Percentiles rank a stretch among this genome's conserved stretches.
phyloP scores from a whole-genome alignment of 2,329 filamentous ascomycete species.

The Xenoacremonium recifei region DNA sequence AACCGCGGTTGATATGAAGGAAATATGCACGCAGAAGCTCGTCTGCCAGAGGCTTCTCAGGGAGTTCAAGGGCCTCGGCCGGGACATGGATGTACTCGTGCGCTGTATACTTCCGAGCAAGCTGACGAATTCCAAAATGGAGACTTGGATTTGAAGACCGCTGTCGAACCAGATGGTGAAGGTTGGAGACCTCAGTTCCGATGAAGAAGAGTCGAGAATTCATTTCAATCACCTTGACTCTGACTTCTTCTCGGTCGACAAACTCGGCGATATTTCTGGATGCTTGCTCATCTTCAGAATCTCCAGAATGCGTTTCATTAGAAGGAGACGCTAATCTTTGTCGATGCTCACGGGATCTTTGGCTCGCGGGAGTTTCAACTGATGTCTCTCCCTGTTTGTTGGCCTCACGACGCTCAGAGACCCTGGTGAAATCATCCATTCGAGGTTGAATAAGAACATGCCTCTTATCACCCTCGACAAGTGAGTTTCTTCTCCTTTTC shows the following conservation, averaged over 20 bases:
- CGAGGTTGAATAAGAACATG: too few relatives aligned
- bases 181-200: constrained; percentile 54
- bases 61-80: constrained; percentile 47
- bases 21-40: constrained; percentile 52
- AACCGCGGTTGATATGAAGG: constrained; percentile 47
- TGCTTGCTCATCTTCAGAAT: constrained; percentile 39
- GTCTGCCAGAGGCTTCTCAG: constrained; percentile 46
- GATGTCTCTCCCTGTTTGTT: too few relatives aligned
- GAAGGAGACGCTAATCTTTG: too few relatives aligned
- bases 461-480: too few relatives aligned
- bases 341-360: too few relatives aligned
- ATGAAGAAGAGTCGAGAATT: constrained; percentile 52
- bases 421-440: too few relatives aligned
- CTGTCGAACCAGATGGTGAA: constrained; percentile 53
- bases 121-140: constrained; percentile 34
- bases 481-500: too few relatives aligned
- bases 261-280: constrained; percentile 46
- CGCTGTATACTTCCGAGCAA: constrained; percentile 28
- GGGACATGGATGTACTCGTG: constrained; percentile 34
- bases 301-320: too few relatives aligned
- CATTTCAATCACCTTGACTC: constrained; percentile 44
- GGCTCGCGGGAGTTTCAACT: too few relatives aligned
- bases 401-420: too few relatives aligned
- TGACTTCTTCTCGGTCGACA: constrained; percentile 46
- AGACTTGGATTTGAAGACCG: constrained; percentile 32